A percentile compares a stretch with the other conserved stretches of the same genome.
phyloP scores from a whole-genome alignment of 495 filamentous ascomycete genomes.

The Barbatosphaeria neglecta region DNA sequence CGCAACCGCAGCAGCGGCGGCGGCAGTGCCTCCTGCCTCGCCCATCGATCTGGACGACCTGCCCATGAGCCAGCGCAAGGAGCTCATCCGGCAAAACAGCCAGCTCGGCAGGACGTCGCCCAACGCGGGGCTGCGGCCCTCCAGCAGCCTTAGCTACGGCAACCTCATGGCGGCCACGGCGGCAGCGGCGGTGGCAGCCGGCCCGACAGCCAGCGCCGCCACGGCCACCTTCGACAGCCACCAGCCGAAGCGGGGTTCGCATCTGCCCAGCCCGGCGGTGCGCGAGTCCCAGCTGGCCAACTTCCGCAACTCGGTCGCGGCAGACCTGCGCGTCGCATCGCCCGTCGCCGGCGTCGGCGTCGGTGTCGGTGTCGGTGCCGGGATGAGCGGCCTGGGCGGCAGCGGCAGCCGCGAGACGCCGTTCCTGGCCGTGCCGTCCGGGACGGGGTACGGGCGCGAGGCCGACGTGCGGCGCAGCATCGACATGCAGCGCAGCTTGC shows the following conservation, averaged over 20 bases:
- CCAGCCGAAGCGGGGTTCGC: constrained; percentile 39
- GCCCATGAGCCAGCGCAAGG: constrained; percentile 58
- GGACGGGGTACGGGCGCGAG: constrained; percentile 10
- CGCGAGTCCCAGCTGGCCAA: constrained; percentile 55
- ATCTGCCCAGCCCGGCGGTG: constrained; percentile 24
- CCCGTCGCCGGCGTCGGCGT: constrained; percentile 19
- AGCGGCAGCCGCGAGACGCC: constrained; percentile 29
- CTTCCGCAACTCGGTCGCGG: constrained; percentile 63
- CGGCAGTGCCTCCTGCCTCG: background rate
- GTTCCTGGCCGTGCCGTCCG: constrained; percentile 15
- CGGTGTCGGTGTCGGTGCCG: constrained; percentile 3
- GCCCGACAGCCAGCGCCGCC: constrained; percentile 13
- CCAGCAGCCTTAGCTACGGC: too few relatives aligned
- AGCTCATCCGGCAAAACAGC: constrained; percentile 37
- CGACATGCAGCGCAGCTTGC: constrained; percentile 29
- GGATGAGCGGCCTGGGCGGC: too few relatives aligned
- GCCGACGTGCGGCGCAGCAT: constrained; percentile 21
- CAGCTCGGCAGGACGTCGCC: constrained; percentile 9
- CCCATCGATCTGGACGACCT: constrained; percentile 49
- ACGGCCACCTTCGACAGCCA: constrained; percentile 40
- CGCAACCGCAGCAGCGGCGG: too few relatives aligned
- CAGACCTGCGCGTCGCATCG: constrained; percentile 42
- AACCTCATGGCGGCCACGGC: too few relatives aligned
- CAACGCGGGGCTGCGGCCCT: background rate
- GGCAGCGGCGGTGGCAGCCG: too few relatives aligned